These are phyloP conservation scores for Mallotus repandus DNA, from an alignment of 441 rosid genomes.

Conservation along the genomic window DNA sequence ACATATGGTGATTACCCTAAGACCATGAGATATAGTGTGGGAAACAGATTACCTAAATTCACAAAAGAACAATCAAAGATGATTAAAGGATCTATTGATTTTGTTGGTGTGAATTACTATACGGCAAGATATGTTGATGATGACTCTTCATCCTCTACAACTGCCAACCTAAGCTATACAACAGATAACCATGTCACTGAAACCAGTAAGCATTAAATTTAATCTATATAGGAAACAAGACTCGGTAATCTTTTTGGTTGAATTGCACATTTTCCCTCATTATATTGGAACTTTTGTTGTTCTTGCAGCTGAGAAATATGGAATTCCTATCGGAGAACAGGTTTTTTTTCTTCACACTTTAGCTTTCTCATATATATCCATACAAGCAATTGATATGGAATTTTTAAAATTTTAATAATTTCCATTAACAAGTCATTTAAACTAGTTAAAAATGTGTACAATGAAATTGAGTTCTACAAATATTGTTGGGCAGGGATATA, in stretches of 20 bases:
- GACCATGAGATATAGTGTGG: constrained; percentile 32
- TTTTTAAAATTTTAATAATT: too few species aligned
- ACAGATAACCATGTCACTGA: constrained; percentile 31
- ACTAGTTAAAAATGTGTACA: too few species aligned
- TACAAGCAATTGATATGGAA: too few species aligned
- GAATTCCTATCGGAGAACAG: constrained; percentile 34
- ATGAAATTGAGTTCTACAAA: too few species aligned
- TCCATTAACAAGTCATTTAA: too few species aligned
- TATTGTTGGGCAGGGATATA: too few species aligned
- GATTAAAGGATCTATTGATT: constrained; percentile 42
- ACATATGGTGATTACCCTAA: constrained; percentile 38
- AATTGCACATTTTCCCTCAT: too few species aligned
- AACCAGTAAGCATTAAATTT: constrained; percentile 20
- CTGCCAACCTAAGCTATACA: constrained; percentile 27
- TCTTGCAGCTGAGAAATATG: constrained; percentile 33
- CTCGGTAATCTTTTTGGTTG: too few species aligned
- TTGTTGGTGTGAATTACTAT: constrained; percentile 46
- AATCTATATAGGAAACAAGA: background rate
- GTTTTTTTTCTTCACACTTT: background rate
- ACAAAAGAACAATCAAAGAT: constrained; percentile 25
- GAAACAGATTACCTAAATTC: constrained; percentile 41
- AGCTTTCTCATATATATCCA: too few species aligned
- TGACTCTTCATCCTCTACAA: background rate
- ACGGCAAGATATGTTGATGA: constrained; percentile 31
- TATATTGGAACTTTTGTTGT: background rate